These are phyloP conservation scores for Aspergillus phoenicis DNA, from an alignment of 2,329 filamentous ascomycete genomes.

Conservation along the genomic window DNA sequence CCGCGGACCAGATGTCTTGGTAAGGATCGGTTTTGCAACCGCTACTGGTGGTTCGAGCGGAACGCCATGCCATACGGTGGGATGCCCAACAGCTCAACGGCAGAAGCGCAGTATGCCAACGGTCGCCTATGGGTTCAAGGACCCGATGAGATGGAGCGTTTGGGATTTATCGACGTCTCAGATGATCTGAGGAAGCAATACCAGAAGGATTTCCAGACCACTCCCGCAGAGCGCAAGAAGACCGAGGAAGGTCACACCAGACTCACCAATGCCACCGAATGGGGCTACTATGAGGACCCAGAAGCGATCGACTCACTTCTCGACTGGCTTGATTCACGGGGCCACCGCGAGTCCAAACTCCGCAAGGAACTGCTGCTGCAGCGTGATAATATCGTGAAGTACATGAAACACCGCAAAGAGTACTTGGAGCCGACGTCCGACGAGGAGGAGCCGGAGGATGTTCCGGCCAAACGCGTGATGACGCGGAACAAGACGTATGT, in stretches of 20 bases:
- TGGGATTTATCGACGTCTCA: constrained; percentile 80
- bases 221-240: constrained; percentile 80
- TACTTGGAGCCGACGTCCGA: constrained; percentile 65
- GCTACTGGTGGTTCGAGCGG: constrained; percentile 98
- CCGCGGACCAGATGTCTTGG: constrained; percentile 86
- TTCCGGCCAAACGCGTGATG: constrained; percentile 57
- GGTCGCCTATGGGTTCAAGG: constrained; percentile 96
- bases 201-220: constrained; percentile 74
- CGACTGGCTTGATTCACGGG: constrained; percentile 84
- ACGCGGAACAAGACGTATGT: constrained; percentile 65
- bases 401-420: constrained; percentile 77
- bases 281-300: constrained; percentile 87
- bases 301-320: constrained; percentile 77
- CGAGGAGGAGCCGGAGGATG: constrained; percentile 51
- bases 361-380: constrained; percentile 81
- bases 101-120: constrained; percentile 85
- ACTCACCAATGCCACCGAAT: constrained; percentile 75
- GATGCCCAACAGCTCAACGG: constrained; percentile 83
- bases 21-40: constrained; percentile 95
- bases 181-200: constrained; percentile 75
- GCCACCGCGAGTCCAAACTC: constrained; percentile 81
- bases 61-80: constrained; percentile 97
- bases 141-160: constrained; percentile 82
- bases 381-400: constrained; percentile 71
- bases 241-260: constrained; percentile 82